Evolutionary conservation across 345 rosid genomes (phyloP).

Genomic region (Corchorus olitorius): DNA sequence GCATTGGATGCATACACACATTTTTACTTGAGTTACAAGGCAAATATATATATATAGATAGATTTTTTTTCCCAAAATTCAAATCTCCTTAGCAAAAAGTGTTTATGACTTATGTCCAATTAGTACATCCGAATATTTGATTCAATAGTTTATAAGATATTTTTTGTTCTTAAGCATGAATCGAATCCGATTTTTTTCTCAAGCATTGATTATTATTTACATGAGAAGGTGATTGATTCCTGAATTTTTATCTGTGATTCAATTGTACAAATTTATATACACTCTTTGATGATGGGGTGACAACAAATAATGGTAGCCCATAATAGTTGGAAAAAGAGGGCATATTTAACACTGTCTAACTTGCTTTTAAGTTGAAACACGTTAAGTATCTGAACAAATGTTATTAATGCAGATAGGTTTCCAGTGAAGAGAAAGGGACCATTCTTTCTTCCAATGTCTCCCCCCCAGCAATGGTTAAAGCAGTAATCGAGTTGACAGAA

Average conservation of each 20-base stretch:
- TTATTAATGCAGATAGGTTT: slow-evolving; percentile 9
- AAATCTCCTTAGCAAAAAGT: neutral
- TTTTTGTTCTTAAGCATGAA: no score
- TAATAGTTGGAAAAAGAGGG: neutral
- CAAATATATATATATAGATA: neutral
- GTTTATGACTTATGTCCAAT: neutral
- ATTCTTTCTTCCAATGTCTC: neutral
- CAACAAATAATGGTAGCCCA: neutral
- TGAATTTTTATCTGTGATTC: no score
- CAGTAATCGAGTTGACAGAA: slow-evolving; percentile 7
- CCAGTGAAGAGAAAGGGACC: neutral
- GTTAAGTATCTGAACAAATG: neutral
- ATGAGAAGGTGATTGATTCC: no score
- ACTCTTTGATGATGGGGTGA: neutral
- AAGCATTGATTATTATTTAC: no score
- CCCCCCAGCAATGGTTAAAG: neutral
- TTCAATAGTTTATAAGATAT: no score
- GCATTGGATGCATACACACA: neutral
- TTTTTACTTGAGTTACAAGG: slow-evolving; percentile 13
- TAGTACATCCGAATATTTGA: neutral
- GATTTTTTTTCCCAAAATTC: neutral
- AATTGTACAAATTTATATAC: no score
- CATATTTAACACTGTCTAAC: neutral
- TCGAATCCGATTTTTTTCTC: no score
- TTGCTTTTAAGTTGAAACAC: slow-evolving; percentile 1